phyloP scores from a whole-genome alignment of 257 asterid genomes.

The Nicotiana paniculata region DNA sequence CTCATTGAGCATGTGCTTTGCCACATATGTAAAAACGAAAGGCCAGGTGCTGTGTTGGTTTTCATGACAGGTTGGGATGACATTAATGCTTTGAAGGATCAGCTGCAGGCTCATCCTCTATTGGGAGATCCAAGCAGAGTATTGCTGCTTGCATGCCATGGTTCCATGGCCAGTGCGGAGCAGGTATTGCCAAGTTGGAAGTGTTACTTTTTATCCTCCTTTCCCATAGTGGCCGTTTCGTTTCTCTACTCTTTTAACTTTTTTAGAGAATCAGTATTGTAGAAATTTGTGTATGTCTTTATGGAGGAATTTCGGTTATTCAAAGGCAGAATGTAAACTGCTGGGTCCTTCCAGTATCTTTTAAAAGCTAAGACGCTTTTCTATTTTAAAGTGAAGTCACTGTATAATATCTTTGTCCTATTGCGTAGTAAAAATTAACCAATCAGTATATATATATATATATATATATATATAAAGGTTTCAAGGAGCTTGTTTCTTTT shows the following conservation, averaged over 20 bases:
- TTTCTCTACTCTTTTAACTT: neutral
- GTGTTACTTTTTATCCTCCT: constrained; percentile 4
- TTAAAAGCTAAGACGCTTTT: neutral
- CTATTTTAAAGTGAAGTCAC: neutral
- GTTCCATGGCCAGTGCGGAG: constrained; percentile 95
- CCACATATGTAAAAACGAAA: constrained; percentile 76
- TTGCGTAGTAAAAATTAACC: neutral
- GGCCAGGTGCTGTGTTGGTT: constrained; percentile 89
- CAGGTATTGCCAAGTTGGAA: constrained; percentile 48
- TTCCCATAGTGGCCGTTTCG: neutral
- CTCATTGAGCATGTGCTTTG: constrained; percentile 82
- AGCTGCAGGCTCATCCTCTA: constrained; percentile 78
- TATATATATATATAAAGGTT: neutral
- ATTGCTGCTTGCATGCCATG: constrained; percentile 93
- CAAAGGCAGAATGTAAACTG: neutral
- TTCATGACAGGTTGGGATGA: constrained; percentile 99
- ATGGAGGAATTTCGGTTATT: neutral
- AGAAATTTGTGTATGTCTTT: neutral
- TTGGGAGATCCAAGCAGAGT: constrained; percentile 87
- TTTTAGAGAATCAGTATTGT: neutral
- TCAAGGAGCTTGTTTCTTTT: neutral
- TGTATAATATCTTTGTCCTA: neutral
- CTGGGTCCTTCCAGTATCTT: neutral
- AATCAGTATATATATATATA: neutral
- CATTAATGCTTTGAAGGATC: constrained; percentile 87